These are phyloP conservation scores for Limonium bicolor DNA, from an alignment of 148 eudicot species.

Conservation along the genomic window DNA sequence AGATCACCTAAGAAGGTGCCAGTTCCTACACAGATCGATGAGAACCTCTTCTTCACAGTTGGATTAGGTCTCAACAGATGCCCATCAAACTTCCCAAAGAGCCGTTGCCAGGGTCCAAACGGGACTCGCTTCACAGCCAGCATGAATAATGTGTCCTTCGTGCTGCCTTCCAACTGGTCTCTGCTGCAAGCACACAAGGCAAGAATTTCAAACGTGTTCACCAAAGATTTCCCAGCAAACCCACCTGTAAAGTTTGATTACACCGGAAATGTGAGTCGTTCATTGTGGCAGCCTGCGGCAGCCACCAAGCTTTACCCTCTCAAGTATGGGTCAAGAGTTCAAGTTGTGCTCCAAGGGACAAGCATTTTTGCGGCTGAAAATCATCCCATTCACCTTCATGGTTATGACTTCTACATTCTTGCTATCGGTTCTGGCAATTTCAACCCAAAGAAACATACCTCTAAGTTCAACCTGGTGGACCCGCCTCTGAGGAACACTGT, in stretches of 20 bases:
- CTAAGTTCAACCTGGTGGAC: constrained; percentile 5
- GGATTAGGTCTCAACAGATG: constrained; percentile 4
- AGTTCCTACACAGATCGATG: background rate
- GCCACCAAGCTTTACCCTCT: constrained; percentile 3
- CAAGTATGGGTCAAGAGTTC: background rate
- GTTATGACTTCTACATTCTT: constrained; percentile 8
- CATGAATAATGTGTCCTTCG: constrained; percentile 8
- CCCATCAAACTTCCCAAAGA: background rate
- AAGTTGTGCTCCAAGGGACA: constrained; percentile 6
- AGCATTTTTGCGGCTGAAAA: constrained; percentile 2
- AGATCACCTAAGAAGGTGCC: background rate
- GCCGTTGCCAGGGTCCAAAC: constrained; percentile 2
- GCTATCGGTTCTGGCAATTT: constrained; percentile 7
- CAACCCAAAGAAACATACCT: constrained; percentile 2
- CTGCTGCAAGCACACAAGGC: constrained; percentile 5
- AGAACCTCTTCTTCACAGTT: constrained; percentile 1
- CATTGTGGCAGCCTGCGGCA: background rate
- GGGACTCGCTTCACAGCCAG: constrained; percentile 7
- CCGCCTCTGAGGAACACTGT: constrained; percentile 9
- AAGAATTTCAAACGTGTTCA: background rate
- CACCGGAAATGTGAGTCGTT: constrained; percentile 1
- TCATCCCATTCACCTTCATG: constrained; percentile 10
- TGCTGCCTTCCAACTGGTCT: constrained; percentile 2
- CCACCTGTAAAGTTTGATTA: constrained; percentile 7
- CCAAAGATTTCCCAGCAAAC: background rate